phyloP scores from a whole-genome alignment of 139 green algal genomes.

The Diplosphaera chodatii region DNA sequence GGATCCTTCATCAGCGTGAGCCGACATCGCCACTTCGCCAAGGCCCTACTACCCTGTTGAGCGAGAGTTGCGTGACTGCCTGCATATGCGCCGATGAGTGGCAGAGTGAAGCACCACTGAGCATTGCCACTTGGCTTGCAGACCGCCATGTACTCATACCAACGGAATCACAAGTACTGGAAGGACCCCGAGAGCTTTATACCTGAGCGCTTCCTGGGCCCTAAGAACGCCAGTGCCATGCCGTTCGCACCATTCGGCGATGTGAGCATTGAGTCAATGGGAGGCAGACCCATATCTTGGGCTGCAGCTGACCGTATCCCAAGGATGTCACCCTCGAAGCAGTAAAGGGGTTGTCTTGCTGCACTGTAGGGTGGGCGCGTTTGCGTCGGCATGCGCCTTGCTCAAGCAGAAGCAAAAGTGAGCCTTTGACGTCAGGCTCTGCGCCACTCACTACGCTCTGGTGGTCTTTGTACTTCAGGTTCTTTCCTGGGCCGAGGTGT shows the following conservation, averaged over 20 bases:
- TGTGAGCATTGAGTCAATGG: too few relatives aligned
- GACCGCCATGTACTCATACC: slow-evolving; percentile 29
- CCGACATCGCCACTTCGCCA: background rate
- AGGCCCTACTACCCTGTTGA: background rate
- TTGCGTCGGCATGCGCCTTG: slow-evolving; percentile 42
- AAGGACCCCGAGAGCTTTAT: slow-evolving; percentile 26
- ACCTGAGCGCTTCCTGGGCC: slow-evolving; percentile 48
- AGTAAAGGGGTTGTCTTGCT: too few relatives aligned
- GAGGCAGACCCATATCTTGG: too few relatives aligned
- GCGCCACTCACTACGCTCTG: too few relatives aligned
- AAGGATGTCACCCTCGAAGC: too few relatives aligned
- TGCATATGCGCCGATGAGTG: background rate
- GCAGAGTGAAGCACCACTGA: too few relatives aligned
- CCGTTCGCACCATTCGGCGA: background rate
- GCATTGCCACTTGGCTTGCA: too few relatives aligned
- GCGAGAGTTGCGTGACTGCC: too few relatives aligned
- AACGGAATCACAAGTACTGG: slow-evolving; percentile 36
- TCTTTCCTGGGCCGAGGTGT: too few relatives aligned
- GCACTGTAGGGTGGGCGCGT: slow-evolving; percentile 27
- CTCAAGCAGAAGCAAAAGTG: background rate
- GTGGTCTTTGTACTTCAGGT: too few relatives aligned
- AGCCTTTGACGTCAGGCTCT: too few relatives aligned
- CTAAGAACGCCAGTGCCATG: background rate
- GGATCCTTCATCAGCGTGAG: background rate
- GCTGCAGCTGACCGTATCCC: too few relatives aligned